Base-by-base conservation (phyloP, 306 rosid genomes). In the Trifolium fragiferum region DNA sequence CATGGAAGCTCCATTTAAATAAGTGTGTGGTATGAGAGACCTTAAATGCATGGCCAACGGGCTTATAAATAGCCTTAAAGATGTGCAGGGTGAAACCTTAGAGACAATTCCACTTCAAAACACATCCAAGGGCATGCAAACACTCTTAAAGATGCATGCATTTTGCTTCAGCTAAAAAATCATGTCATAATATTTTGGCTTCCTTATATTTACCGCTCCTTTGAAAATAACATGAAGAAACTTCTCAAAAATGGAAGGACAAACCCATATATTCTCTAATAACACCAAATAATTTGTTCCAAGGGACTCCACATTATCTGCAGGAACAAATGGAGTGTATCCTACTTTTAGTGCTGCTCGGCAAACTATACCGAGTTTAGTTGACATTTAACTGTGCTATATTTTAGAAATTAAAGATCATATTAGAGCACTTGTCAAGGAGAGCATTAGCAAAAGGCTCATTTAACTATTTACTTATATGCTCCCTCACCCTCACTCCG, bases 161-260 rank as follows among this genome's bases (percentile, higher is more conserved):
- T 30, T 53, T 72, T 72, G 69, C 62, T 64, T 65, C 73, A 43
- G 50, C 43, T 38, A 78, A 71, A 71, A 30, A 63, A 63, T 71
- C 49, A 10, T 37, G 21, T 40, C 30, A 25, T 63, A 27, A 62
- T 13, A n/a, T 13, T 71, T 64, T 72, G 40, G 12, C 61, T 21
- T 64, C 68, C 51, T 51, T 63, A 27, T 40, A n/a, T 63, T 53
- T 51, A 27, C 7, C 6, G 16, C 11, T 8, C 40, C 46, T 71
- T 63, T 51, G 60, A 40, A 53, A 32, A 27, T 62, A 59, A 33
- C 49, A 63, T 18, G 37, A 51, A 30, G 14, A 61, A 62, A 40
- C 55, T 10, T 20, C 49, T 64, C 68, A 30, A 72, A 63, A 55
- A 77, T 71, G 40, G 57, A 71, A 63, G 67, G 67, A 38, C 55